Percentiles rank a stretch among this genome's conserved stretches.
Conservation (phyloP, 495 filamentous ascomycete genomes). For the Neurospora sp. region DNA sequence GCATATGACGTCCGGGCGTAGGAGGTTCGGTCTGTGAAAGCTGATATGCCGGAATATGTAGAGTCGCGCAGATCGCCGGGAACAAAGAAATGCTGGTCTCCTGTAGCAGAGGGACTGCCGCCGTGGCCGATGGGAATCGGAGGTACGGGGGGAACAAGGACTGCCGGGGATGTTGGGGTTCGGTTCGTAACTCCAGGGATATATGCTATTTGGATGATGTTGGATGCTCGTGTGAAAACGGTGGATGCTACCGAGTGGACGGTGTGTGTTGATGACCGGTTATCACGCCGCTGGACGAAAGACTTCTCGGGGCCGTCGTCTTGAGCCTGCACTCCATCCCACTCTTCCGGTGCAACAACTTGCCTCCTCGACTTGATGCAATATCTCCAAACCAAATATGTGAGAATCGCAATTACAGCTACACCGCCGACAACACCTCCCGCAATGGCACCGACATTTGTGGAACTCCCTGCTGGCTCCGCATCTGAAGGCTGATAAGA, state of each 20-base stretch:
- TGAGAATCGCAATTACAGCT: constrained; percentile 54
- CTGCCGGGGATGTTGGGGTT: constrained; percentile 66
- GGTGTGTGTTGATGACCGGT: constrained; percentile 74
- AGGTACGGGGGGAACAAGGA: constrained; percentile 86
- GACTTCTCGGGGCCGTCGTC: constrained; percentile 48
- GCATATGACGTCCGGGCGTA: constrained; percentile 57
- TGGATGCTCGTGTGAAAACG: constrained; percentile 88
- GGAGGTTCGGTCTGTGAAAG: constrained; percentile 56
- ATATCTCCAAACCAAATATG: constrained; percentile 77
- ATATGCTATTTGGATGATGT: constrained; percentile 98
- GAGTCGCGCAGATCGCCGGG: constrained; percentile 87
- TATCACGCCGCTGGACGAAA: constrained; percentile 50
- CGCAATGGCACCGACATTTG: constrained; percentile 70
- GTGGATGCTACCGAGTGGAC: constrained; percentile 89
- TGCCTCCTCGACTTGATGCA: constrained; percentile 72
- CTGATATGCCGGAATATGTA: constrained; percentile 56
- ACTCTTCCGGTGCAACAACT: constrained; percentile 37
- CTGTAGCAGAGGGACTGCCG: constrained; percentile 45
- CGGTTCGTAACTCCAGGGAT: constrained; percentile 96
- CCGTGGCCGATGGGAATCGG: constrained; percentile 66
- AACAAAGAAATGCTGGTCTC: constrained; percentile 90
- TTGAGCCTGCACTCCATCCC: constrained; percentile 43
- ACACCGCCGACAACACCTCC: constrained; percentile 78
- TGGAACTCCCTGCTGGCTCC: constrained; percentile 26
- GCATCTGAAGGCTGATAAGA: constrained; percentile 19